Evolutionary conservation across 495 filamentous ascomycete genomes (phyloP).

Genomic region (Delitschia confertaspora): DNA sequence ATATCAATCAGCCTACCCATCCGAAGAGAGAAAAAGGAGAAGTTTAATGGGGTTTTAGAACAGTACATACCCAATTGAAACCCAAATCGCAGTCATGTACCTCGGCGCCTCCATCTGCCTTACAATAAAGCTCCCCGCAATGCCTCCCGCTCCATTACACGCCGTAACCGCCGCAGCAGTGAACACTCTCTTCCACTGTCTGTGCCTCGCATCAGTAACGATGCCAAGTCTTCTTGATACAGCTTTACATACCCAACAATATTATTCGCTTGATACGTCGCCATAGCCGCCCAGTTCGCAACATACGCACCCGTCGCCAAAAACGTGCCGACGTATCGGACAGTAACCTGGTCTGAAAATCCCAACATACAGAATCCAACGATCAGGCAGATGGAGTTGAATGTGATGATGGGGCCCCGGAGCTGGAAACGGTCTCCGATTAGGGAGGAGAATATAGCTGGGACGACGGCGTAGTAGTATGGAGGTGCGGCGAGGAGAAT

Average conservation of each 20-base stretch:
- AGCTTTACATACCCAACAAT: slow-evolving; percentile 41
- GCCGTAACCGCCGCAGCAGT: slow-evolving; percentile 60
- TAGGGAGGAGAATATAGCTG: slow-evolving; percentile 59
- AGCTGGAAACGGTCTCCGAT: slow-evolving; percentile 57
- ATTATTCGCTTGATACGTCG: slow-evolving; percentile 64
- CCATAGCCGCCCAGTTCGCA: slow-evolving; percentile 71
- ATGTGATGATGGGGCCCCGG: slow-evolving; percentile 59
- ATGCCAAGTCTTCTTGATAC: neutral
- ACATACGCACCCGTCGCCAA: slow-evolving; percentile 72
- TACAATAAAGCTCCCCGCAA: slow-evolving; percentile 70
- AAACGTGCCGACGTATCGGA: slow-evolving; percentile 65
- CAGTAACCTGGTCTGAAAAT: slow-evolving; percentile 56
- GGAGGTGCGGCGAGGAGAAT: slow-evolving; percentile 69
- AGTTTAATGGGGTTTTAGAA: too few species aligned
- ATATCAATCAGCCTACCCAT: neutral
- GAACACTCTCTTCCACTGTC: slow-evolving; percentile 70
- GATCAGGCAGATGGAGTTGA: slow-evolving; percentile 66
- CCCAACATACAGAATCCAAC: slow-evolving; percentile 66
- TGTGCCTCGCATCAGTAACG: slow-evolving; percentile 5
- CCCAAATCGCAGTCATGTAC: slow-evolving; percentile 64
- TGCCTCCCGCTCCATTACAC: slow-evolving; percentile 65
- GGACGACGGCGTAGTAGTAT: slow-evolving; percentile 67
- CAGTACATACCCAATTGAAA: slow-evolving; percentile 52
- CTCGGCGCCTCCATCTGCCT: slow-evolving; percentile 55
- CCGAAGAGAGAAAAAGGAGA: too few species aligned